Conservation (phyloP, 73 alveolate species). For the Uronychia binucleata region DNA sequence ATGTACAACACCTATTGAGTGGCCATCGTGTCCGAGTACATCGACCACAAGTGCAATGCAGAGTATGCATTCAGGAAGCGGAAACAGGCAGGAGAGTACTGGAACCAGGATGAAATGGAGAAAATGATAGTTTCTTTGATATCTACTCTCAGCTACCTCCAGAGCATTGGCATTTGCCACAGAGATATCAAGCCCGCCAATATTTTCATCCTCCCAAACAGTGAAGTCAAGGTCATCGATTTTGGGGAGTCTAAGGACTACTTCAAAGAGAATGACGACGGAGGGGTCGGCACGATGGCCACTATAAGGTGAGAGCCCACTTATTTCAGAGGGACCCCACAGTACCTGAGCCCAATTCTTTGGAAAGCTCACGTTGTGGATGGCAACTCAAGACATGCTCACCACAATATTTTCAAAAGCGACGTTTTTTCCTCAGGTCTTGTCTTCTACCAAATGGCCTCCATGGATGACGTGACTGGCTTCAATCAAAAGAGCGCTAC, state of each 20-base stretch:
- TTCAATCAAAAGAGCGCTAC: conserved; percentile 85
- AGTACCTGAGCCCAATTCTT: conserved; percentile 92
- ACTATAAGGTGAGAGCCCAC: too few relatives aligned
- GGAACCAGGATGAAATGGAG: conserved; percentile 90
- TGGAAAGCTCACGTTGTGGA: conserved; percentile 97
- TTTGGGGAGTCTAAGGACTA: conserved; percentile 86
- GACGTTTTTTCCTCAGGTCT: conserved; percentile 96
- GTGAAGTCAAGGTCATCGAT: conserved; percentile 75
- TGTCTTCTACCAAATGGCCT: conserved; percentile 87
- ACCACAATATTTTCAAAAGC: conserved; percentile 94
- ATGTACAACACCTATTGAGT: conserved; percentile 91
- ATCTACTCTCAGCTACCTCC: conserved; percentile 66
- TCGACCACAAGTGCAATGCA: conserved; percentile 87
- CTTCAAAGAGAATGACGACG: conserved; percentile 90
- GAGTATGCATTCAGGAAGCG: conserved; percentile 93
- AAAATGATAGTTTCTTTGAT: conserved; percentile 82
- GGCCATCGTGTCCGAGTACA: conserved; percentile 95
- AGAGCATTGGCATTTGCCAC: conserved; percentile 78
- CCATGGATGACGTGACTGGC: conserved; percentile 96
- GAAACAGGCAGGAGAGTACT: conserved; percentile 68
- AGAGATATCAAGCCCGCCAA: conserved; percentile 86
- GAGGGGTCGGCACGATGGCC: conserved; percentile 93
- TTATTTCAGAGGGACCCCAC: conserved; percentile 97
- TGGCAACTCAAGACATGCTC: conserved; percentile 89
- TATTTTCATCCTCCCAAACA: conserved; percentile 54